Evolutionary conservation across 495 filamentous ascomycete genomes (phyloP), one percentile per base, ranked within the genome.

Genomic region (Hypoxylon fragiforme): DNA sequence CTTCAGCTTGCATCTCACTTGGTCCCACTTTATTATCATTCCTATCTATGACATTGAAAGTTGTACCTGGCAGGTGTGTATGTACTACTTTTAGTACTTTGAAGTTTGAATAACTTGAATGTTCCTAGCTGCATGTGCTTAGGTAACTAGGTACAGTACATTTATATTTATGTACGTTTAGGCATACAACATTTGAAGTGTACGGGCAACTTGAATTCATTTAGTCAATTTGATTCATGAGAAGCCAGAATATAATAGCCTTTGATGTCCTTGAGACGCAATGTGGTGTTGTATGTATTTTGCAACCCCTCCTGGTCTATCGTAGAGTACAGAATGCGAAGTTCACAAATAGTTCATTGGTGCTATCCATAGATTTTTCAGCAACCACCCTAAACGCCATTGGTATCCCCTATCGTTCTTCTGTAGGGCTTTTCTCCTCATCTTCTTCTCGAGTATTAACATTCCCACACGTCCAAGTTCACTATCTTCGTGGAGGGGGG

Each of bases 401-500:
- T 65, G 61, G 56, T 65, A 67, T 67, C 42, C 51, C 38, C 40
- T 22, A 24, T 61, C 52, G 44, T 58, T 32, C 43, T 54, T 52
- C 40, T 38, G 52, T 30, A 50, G 46, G 45, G 28, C 44, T 49
- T 48, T 45, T 13, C 48, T 47, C 48, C n/a, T n/a, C n/a, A n/a
- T n/a, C n/a, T n/a, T 54, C 45, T 44, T 36, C 52, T 43, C 41
- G 37, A 47, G 32, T 62, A 63, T 36, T 44, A 48, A 54, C 41
- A 21, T 6, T 49, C 18, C 39, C 41, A 50, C 52, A 24, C 20
- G 16, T 13, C n/a, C n/a, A n/a, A n/a, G n/a, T n/a, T n/a, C 14
- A 71, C 82, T 79, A 89, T 73, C 88, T 76, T 57, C 89, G 83
- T 42, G 81, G 71, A 3, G 76, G 84, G 55, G 75, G 75, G 54